phyloP scores from a whole-genome alignment of 257 asterid genomes.

The Fraxinus excelsior region DNA sequence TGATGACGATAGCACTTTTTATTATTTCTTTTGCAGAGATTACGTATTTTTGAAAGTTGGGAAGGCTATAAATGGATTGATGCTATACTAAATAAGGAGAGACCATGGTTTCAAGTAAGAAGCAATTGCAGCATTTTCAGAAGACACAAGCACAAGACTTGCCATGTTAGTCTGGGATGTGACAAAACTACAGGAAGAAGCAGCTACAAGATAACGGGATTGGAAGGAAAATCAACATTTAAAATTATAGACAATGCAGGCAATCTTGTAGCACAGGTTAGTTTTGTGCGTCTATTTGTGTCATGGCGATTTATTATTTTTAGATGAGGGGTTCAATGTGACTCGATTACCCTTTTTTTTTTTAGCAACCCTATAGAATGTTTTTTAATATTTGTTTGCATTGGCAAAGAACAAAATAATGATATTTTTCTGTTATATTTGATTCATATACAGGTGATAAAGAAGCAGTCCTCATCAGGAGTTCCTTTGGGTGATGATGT shows the following conservation, averaged over 20 bases:
- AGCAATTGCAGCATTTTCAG: slow-evolving; percentile 39
- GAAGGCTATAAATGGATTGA: slow-evolving; percentile 54
- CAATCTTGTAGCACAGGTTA: slow-evolving; percentile 63
- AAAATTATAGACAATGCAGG: slow-evolving; percentile 51
- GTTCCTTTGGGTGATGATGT: slow-evolving; percentile 76
- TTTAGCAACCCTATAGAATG: no score
- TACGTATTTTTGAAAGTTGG: slow-evolving; percentile 45
- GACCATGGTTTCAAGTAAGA: slow-evolving; percentile 54
- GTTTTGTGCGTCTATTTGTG: not conserved
- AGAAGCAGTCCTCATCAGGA: slow-evolving; percentile 58
- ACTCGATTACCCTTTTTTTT: no score
- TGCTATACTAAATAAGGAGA: slow-evolving; percentile 30
- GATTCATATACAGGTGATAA: slow-evolving; percentile 43
- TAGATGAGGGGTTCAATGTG: not conserved
- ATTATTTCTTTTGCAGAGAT: slow-evolving; percentile 39
- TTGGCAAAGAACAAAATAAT: not conserved
- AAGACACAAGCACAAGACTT: slow-evolving; percentile 24
- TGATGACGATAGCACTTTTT: no score
- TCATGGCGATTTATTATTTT: not conserved
- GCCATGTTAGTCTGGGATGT: slow-evolving; percentile 39
- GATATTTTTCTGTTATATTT: not conserved
- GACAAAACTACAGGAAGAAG: slow-evolving; percentile 26
- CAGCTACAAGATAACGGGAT: slow-evolving; percentile 42
- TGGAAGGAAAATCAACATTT: slow-evolving; percentile 50
- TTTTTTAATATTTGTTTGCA: no score